phyloP scores from a whole-genome alignment of 441 rosid species.

The Euphorbia schlechtendalii region DNA sequence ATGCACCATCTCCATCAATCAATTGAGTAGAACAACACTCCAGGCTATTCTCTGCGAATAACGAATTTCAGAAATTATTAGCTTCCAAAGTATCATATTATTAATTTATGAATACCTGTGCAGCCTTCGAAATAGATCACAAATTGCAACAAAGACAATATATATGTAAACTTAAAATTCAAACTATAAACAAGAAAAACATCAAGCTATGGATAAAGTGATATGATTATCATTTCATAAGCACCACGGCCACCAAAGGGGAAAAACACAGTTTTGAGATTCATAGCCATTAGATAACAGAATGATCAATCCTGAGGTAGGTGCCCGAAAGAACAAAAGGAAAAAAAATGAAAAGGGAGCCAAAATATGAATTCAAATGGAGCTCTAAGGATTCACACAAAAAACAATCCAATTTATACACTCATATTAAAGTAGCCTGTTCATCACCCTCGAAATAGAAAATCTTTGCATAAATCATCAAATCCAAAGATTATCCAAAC shows the following conservation, averaged over 20 bases:
- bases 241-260: not conserved
- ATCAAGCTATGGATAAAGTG: no score
- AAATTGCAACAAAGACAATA: not conserved
- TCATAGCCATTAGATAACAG: not conserved
- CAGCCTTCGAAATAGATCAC: conserved; percentile 1
- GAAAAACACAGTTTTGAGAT: not conserved
- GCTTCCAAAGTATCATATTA: conserved; percentile 5
- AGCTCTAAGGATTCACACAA: no score
- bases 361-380: no score
- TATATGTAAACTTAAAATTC: not conserved
- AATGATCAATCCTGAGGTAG: not conserved
- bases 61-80: conserved; percentile 7
- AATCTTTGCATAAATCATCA: not conserved
- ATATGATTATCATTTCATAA: no score
- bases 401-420: no score
- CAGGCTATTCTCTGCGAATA: conserved; percentile 34
- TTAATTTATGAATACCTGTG: not conserved
- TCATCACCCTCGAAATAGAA: no score
- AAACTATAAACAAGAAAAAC: no score
- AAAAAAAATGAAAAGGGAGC: no score
- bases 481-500: conserved; percentile 5
- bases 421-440: no score
- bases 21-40: conserved; percentile 76
- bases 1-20: conserved; percentile 85
- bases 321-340: not conserved